Evolutionary conservation across 306 rosid genomes (phyloP).

Genomic region (cucumber (Cucumis sativus)): Cucumber_9930_V3 NC_026658.2:1776001-1776500

Average conservation of each 20-base stretch:
- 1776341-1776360: not conserved
- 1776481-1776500: too few relatives aligned
- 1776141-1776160: not conserved
- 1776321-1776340: not conserved
- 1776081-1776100: not conserved
- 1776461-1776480: too few relatives aligned
- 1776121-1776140: not conserved
- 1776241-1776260: conserved; percentile 37
- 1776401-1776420: not conserved
- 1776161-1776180: not conserved
- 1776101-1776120: not conserved
- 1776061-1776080: not conserved
- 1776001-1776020: too few relatives aligned
- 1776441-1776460: not conserved
- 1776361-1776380: not conserved
- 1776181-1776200: not conserved
- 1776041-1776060: not conserved
- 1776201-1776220: not conserved
- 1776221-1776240: conserved; percentile 25
- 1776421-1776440: not conserved
- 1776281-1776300: conserved; percentile 45
- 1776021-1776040: not conserved
- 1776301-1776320: conserved; percentile 34
- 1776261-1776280: conserved; percentile 45
- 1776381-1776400: not conserved